Conservation (phyloP, 768 basidiomycete genomes). For the Termitomyces titanicus region DNA sequence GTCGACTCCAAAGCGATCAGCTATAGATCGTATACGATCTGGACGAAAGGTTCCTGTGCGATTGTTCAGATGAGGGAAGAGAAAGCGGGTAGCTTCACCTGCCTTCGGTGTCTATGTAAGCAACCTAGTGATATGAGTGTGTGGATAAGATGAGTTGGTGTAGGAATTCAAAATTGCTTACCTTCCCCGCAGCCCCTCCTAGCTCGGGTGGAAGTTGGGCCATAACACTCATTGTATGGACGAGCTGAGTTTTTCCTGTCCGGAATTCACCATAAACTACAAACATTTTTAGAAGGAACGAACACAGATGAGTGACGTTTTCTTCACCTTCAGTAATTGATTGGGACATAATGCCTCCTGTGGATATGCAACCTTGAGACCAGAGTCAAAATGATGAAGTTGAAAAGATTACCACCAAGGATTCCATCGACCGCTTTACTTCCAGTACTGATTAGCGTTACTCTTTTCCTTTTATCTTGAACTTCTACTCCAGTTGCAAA, state of each 20-base stretch:
- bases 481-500: slow-evolving; percentile 91
- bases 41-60: slow-evolving; percentile 85
- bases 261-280: slow-evolving; percentile 94
- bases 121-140: slow-evolving; percentile 48
- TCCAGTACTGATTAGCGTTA: slow-evolving; percentile 84
- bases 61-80: slow-evolving; percentile 14
- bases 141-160: background rate
- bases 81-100: background rate
- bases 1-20: slow-evolving; percentile 93
- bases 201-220: slow-evolving; percentile 86
- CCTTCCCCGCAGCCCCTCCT: slow-evolving; percentile 90
- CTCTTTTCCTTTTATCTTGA: slow-evolving; percentile 80
- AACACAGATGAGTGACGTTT: background rate
- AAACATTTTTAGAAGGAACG: background rate
- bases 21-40: slow-evolving; percentile 86
- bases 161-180: slow-evolving; percentile 20
- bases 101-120: slow-evolving; percentile 90
- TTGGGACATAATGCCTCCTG: slow-evolving; percentile 89
- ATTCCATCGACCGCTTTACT: slow-evolving; percentile 89
- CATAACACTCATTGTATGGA: slow-evolving; percentile 92
- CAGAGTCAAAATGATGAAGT: background rate
- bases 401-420: slow-evolving; percentile 62
- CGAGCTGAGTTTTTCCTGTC: slow-evolving; percentile 94
- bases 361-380: background rate
- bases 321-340: slow-evolving; percentile 82